Conservation (phyloP, 495 filamentous ascomycete species). For the Aspergillus wentii region DNA sequence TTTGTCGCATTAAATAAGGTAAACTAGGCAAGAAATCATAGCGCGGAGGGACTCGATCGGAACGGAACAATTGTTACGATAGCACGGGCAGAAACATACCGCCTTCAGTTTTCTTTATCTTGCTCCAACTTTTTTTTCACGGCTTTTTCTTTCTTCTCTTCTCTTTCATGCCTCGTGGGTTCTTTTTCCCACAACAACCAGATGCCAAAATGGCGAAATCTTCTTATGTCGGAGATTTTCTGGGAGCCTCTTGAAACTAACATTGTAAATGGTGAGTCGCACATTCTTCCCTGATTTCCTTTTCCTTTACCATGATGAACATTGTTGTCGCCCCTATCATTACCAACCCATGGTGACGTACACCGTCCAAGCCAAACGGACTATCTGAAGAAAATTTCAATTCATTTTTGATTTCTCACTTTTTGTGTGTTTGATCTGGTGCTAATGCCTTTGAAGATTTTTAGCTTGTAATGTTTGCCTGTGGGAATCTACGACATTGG, state of each 20-base stretch:
- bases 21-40: constrained; percentile 6
- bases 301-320: constrained; percentile 65
- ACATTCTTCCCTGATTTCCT: constrained; percentile 7
- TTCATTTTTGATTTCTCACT: constrained; percentile 10
- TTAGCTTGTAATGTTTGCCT: no score
- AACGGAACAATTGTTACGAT: constrained; percentile 19
- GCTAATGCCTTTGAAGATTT: constrained; percentile 27
- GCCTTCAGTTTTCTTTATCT: constrained; percentile 30
- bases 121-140: constrained; percentile 10
- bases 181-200: constrained; percentile 12
- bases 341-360: constrained; percentile 80
- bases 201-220: constrained; percentile 4
- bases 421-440: constrained; percentile 12
- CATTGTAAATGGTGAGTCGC: constrained; percentile 32
- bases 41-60: constrained; percentile 16
- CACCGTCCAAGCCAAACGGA: constrained; percentile 90
- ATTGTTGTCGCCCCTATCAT: constrained; percentile 92
- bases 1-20: no score
- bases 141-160: constrained; percentile 20
- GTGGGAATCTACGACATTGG: no score
- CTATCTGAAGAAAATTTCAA: constrained; percentile 52
- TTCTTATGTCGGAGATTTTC: constrained; percentile 3
- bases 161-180: constrained; percentile 17
- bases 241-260: constrained; percentile 14
- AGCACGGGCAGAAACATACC: constrained; percentile 22